These are phyloP conservation scores for Zygotorulaspora danielsina DNA, from an alignment of 805 yeast genomes.

Conservation along the genomic window DNA sequence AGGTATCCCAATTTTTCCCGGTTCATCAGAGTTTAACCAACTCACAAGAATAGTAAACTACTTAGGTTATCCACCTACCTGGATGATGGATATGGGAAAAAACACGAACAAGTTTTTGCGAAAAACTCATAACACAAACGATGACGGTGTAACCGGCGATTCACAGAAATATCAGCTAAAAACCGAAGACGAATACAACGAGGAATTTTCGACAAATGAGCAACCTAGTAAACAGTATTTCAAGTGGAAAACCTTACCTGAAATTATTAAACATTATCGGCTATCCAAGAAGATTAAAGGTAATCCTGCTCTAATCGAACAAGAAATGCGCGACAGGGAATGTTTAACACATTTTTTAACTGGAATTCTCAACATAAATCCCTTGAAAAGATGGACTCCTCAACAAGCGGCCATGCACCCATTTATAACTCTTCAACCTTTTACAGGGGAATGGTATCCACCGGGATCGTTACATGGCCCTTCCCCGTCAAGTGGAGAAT, in stretches of 20 bases:
- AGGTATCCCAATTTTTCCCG: constrained; percentile 93
- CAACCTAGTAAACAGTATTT: constrained; percentile 84
- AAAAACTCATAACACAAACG: constrained; percentile 13
- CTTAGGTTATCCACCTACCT: constrained; percentile 82
- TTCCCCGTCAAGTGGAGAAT: constrained; percentile 2
- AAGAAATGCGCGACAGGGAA: constrained; percentile 68
- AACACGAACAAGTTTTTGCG: constrained; percentile 60
- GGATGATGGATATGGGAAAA: constrained; percentile 97
- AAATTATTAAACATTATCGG: constrained; percentile 73
- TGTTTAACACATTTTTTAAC: constrained; percentile 70
- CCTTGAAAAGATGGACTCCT: constrained; percentile 94
- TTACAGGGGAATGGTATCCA: constrained; percentile 51
- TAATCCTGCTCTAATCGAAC: constrained; percentile 45
- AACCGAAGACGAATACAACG: constrained; percentile 49
- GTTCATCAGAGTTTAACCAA: constrained; percentile 90
- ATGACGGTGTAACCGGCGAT: not conserved
- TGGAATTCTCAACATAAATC: constrained; percentile 79
- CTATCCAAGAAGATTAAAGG: constrained; percentile 51
- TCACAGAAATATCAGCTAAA: constrained; percentile 37
- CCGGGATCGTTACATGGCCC: constrained; percentile 37
- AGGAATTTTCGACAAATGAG: constrained; percentile 41
- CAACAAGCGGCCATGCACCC: constrained; percentile 93
- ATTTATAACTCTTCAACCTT: constrained; percentile 63
- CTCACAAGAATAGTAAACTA: constrained; percentile 75
- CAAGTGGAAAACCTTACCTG: constrained; percentile 57